A percentile compares a stretch with the other conserved stretches of the same genome.
These are phyloP conservation scores for Daucus carota DNA, from an alignment of 129 eudicot species.

Conservation along the genomic window DNA sequence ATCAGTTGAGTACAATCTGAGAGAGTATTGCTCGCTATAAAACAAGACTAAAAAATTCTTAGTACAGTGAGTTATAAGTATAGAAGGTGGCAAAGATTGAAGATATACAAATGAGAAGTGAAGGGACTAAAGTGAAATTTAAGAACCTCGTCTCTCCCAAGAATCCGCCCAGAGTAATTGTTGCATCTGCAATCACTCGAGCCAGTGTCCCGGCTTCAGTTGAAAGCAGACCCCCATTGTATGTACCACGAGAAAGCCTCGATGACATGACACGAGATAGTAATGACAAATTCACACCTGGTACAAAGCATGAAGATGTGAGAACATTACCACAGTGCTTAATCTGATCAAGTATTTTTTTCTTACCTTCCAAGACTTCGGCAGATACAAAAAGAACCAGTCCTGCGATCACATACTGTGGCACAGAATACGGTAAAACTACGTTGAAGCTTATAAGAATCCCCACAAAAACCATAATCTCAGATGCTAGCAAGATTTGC, in stretches of 20 bases:
- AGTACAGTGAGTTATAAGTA: constrained; percentile 82
- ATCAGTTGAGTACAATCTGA: neutral
- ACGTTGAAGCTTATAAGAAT: constrained; percentile 47
- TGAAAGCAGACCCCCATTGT: constrained; percentile 81
- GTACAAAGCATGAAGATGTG: neutral
- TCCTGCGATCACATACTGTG: constrained; percentile 50
- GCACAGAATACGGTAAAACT: constrained; percentile 40
- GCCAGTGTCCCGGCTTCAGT: constrained; percentile 97
- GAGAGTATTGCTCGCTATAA: neutral
- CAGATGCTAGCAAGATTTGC: constrained; percentile 59
- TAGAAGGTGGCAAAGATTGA: constrained; percentile 78
- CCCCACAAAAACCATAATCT: constrained; percentile 56
- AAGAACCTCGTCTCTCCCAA: constrained; percentile 55
- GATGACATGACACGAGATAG: constrained; percentile 98
- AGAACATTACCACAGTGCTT: neutral
- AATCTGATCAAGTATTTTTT: neutral
- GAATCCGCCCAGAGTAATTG: constrained; percentile 73
- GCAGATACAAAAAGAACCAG: constrained; percentile 57
- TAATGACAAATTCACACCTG: constrained; percentile 83
- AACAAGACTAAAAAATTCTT: neutral
- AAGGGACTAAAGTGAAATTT: constrained; percentile 67
- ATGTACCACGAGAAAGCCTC: constrained; percentile 95
- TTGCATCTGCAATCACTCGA: constrained; percentile 89
- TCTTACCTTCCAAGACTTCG: constrained; percentile 60
- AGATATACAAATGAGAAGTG: constrained; percentile 62